Percentiles rank a stretch among this genome's conserved stretches.
Evolutionary conservation across 371 early-diverging fungal genomes (phyloP).

Genomic region (Paraphysoderma sedebokerense): DNA sequence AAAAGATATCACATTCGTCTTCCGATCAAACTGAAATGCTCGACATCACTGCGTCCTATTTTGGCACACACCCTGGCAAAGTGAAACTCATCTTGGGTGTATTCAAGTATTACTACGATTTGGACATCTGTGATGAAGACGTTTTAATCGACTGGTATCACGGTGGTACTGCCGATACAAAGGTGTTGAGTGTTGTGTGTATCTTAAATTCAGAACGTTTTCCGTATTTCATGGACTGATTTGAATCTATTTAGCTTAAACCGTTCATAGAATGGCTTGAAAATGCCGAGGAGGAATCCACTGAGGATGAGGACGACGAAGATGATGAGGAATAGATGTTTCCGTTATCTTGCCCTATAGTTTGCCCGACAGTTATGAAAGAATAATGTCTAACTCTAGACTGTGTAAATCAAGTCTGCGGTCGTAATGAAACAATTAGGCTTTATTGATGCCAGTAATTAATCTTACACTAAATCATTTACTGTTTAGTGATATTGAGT

Average conservation of each 20-base stretch:
- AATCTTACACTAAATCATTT: too few species aligned
- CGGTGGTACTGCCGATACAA: slow-evolving; percentile 8
- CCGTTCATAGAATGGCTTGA: slow-evolving; percentile 51
- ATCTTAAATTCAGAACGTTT: slow-evolving; percentile 8
- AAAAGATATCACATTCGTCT: slow-evolving; percentile 44
- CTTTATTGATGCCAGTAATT: too few species aligned
- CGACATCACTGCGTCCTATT: slow-evolving; percentile 32
- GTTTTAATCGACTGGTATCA: slow-evolving; percentile 58
- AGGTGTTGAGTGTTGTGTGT: slow-evolving; percentile 9
- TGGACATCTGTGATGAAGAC: slow-evolving; percentile 70
- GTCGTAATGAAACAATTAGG: too few species aligned
- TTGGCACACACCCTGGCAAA: background rate
- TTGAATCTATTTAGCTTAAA: slow-evolving; percentile 11
- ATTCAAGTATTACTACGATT: slow-evolving; percentile 52
- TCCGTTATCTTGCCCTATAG: too few species aligned
- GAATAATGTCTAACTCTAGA: too few species aligned
- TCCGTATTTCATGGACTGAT: slow-evolving; percentile 11
- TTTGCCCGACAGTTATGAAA: too few species aligned
- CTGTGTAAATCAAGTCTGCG: too few species aligned
- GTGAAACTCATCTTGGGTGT: slow-evolving; percentile 39
- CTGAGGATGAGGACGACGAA: slow-evolving; percentile 35
- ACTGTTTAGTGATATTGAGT: too few species aligned
- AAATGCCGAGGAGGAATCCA: slow-evolving; percentile 15
- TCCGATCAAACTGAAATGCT: slow-evolving; percentile 63
- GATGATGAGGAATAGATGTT: slow-evolving; percentile 28